These are phyloP conservation scores for Globisporangium barbulae DNA, from an alignment of 352 stramenopile species.

Conservation along the genomic window DNA sequence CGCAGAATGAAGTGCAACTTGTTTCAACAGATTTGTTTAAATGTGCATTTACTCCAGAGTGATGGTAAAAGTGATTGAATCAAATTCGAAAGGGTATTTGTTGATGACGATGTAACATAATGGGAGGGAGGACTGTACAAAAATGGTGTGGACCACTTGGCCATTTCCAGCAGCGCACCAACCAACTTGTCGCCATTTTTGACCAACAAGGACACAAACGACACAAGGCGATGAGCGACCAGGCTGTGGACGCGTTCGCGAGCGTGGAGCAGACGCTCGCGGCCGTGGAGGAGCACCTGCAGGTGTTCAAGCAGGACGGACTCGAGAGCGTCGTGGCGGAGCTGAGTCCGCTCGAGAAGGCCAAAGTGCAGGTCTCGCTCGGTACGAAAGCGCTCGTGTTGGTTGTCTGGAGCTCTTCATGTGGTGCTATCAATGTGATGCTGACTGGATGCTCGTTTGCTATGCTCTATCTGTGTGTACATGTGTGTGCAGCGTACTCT, in stretches of 20 bases:
- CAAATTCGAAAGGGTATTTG: no score
- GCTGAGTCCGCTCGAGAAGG: slow-evolving; percentile 66
- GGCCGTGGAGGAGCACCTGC: slow-evolving; percentile 69
- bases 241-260: slow-evolving; percentile 56
- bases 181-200: neutral
- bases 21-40: no score
- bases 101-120: no score
- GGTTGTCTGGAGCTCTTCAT: neutral
- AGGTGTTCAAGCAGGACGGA: slow-evolving; percentile 48
- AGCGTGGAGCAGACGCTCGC: slow-evolving; percentile 79
- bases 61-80: no score
- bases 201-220: neutral
- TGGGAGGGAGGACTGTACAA: no score
- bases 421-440: neutral
- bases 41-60: no score
- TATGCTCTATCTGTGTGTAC: slow-evolving; percentile 4
- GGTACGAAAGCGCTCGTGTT: slow-evolving; percentile 28
- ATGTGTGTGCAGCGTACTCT: slow-evolving; percentile 57
- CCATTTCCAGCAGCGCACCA: slow-evolving; percentile 7
- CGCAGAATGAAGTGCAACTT: no score
- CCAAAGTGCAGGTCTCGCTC: slow-evolving; percentile 81
- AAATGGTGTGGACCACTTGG: slow-evolving; percentile 7
- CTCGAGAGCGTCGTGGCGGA: slow-evolving; percentile 58
- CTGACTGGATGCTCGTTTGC: neutral
- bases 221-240: slow-evolving; percentile 41